Evolutionary conservation across 257 asterid species (phyloP).

Genomic region (Knoxia roxburghii): DNA sequence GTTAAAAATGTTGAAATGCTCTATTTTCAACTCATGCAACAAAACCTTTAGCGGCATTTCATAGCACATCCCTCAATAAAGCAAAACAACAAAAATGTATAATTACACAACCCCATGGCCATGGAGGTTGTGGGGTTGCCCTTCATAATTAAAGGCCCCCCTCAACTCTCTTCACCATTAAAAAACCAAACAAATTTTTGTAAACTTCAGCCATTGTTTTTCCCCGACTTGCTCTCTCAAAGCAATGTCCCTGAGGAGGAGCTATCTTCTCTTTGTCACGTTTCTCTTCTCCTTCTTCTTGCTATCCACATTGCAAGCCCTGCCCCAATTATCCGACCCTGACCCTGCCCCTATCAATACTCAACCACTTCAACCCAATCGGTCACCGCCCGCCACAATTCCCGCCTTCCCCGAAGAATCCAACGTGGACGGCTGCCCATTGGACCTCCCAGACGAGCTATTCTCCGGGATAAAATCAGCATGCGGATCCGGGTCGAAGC

Average conservation of each 20-base stretch:
- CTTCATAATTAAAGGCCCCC: conserved; percentile 19
- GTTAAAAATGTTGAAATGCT: too few relatives aligned
- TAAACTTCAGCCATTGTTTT: conserved; percentile 15
- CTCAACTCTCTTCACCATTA: background rate
- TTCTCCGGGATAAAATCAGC: conserved; percentile 61
- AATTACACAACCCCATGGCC: background rate
- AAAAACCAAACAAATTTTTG: background rate
- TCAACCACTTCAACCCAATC: conserved; percentile 43
- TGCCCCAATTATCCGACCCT: conserved; percentile 55
- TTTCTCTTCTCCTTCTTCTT: conserved; percentile 31
- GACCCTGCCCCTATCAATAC: conserved; percentile 47
- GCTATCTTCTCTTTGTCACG: conserved; percentile 22
- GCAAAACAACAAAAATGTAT: background rate
- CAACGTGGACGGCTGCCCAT: conserved; percentile 53
- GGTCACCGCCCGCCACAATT: conserved; percentile 63
- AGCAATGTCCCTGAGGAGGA: conserved; percentile 56
- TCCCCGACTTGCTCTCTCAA: conserved; percentile 12
- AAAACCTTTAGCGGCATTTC: conserved; percentile 8
- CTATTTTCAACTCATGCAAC: too few relatives aligned
- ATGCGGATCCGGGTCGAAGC: conserved; percentile 43
- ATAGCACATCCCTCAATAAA: conserved; percentile 14
- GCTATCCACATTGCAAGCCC: conserved; percentile 28
- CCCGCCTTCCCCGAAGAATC: conserved; percentile 98
- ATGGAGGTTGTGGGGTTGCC: background rate
- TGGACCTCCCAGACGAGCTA: conserved; percentile 74